Conservation (phyloP, 306 rosid species). For the Quercus berberidifolia region DNA sequence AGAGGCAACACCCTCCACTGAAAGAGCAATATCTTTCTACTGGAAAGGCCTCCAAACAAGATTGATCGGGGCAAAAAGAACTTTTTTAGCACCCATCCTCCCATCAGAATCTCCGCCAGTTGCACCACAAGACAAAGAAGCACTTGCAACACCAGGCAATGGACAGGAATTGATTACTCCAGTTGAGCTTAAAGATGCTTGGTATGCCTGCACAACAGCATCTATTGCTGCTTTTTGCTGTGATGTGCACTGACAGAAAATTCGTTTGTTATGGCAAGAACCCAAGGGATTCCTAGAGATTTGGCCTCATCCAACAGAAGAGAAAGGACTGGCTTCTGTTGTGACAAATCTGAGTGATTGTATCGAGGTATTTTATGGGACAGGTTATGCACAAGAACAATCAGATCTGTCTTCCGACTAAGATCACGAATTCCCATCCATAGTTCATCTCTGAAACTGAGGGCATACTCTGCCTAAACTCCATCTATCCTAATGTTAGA, state of each 20-base stretch:
- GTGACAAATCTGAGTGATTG: slow-evolving; percentile 46
- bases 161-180: slow-evolving; percentile 79
- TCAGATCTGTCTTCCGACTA: slow-evolving; percentile 71
- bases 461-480: neutral
- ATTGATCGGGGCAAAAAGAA: slow-evolving; percentile 64
- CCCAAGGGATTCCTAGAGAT: slow-evolving; percentile 94
- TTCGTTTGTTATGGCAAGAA: slow-evolving; percentile 90
- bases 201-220: slow-evolving; percentile 72
- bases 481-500: neutral
- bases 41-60: slow-evolving; percentile 71
- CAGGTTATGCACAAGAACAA: slow-evolving; percentile 89
- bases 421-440: slow-evolving; percentile 90
- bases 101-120: slow-evolving; percentile 40
- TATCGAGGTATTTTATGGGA: slow-evolving; percentile 81
- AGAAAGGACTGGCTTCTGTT: slow-evolving; percentile 70
- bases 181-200: slow-evolving; percentile 59
- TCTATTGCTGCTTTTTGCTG: slow-evolving; percentile 75
- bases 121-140: slow-evolving; percentile 61
- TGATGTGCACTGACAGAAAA: slow-evolving; percentile 95
- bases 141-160: slow-evolving; percentile 65
- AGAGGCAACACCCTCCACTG: slow-evolving; percentile 72
- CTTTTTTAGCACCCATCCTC: slow-evolving; percentile 49
- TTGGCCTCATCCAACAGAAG: slow-evolving; percentile 93
- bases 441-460: slow-evolving; percentile 63
- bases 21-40: slow-evolving; percentile 72